Base-by-base conservation (phyloP, 805 yeast genomes). In the Starmerella stellata region DNA sequence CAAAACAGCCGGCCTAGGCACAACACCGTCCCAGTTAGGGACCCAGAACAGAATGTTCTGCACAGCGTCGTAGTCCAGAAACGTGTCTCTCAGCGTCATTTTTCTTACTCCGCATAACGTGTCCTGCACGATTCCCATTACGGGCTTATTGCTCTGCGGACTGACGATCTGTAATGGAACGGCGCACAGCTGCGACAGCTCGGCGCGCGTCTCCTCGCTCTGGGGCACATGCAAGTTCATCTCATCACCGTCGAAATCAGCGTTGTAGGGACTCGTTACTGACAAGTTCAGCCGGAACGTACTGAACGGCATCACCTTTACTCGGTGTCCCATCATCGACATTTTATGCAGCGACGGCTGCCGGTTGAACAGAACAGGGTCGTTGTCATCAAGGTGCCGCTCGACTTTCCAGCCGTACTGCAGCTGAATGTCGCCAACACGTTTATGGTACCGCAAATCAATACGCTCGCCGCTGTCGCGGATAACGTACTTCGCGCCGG, bases 261-360 rank as follows among this genome's bases (percentile, higher is more conserved):
- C 99, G 64, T 90, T 90, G 62, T 90, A 90, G n/a, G 99, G 99
- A 16, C 96, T 82, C 0, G 98, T 90, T 34, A 90, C 98, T 20
- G 96, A 90, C 57, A 90, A 66, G 56, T 90, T 90, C 64, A 90
- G 68, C 64, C 99, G 73, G 68, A 90, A 90, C 0, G 99, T 90
- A 5, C 96, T 85, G 57, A 83, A 90, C 11, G 99, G 99, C 94
- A 90, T 83, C 35, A 90, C 98, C 57, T 80, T 83, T 28, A 90
- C 98, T 62, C 94, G 72, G 59, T 90, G 99, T 15, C 95, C 93
- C 96, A 90, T 90, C 98, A 90, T 90, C 39, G 96, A 87, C 96
- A 90, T 90, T 61, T 92, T 90, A 65, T 90, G 99, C 60, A 90
- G 69, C 34, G 98, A 90, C 36, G 99, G 99, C 66, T 90, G 99